Percentiles rank a stretch among this genome's conserved stretches.
These are phyloP conservation scores for Hypomontagnella monticulosa DNA, from an alignment of 495 filamentous ascomycete genomes.

Conservation along the genomic window DNA sequence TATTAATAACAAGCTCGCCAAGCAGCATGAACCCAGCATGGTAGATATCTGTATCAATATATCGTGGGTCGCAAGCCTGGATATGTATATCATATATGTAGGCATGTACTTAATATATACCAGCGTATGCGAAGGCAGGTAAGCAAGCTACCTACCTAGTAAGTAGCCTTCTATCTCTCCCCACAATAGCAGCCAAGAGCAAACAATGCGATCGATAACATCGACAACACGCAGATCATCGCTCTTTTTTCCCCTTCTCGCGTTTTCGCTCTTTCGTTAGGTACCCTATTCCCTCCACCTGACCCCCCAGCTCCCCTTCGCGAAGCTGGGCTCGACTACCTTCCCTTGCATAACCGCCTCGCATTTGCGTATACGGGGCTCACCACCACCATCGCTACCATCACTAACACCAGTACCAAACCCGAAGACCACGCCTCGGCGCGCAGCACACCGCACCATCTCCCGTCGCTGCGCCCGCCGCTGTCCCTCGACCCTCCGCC, in stretches of 20 bases:
- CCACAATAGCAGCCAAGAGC: background rate
- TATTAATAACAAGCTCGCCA: conserved; percentile 1
- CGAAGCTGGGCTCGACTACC: conserved; percentile 56
- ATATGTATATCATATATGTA: too few relatives aligned
- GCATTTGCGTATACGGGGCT: conserved; percentile 18
- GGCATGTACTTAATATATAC: background rate
- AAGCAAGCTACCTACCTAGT: too few relatives aligned
- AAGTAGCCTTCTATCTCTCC: background rate
- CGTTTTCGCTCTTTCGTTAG: background rate
- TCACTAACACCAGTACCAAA: too few relatives aligned
- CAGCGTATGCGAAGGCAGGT: conserved; percentile 3
- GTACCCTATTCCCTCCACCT: conserved; percentile 48
- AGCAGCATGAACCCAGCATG: conserved; percentile 19
- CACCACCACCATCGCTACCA: conserved; percentile 20
- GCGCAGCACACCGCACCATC: conserved; percentile 54
- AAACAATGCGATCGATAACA: background rate
- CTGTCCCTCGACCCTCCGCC: conserved; percentile 39
- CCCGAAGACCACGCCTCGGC: conserved; percentile 59
- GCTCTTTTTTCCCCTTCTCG: background rate
- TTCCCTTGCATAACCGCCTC: conserved; percentile 51
- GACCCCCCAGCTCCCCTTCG: conserved; percentile 60
- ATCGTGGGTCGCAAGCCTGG: background rate
- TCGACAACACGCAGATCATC: background rate
- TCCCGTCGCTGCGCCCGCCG: conserved; percentile 49
- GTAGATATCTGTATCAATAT: conserved; percentile 5